Conservation (phyloP, 345 rosid genomes). For the Aurinia saxatilis region DNA sequence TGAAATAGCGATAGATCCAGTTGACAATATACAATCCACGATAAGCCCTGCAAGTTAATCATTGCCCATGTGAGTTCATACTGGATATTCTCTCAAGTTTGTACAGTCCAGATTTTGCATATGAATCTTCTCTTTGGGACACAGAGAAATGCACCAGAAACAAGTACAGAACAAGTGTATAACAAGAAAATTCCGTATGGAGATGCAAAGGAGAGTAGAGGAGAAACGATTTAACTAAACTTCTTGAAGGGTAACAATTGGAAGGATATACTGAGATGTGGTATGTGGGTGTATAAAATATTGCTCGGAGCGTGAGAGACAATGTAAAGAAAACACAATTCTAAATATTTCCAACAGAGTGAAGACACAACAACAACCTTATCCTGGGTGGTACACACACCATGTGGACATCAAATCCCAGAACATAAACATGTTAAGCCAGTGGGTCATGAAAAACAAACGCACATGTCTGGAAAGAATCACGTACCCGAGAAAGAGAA, state of each 20-base stretch:
- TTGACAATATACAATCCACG: constrained; percentile 81
- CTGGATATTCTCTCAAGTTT: neutral
- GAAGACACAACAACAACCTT: neutral
- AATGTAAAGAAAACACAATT: neutral
- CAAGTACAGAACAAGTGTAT: too few species aligned
- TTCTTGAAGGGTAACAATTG: neutral
- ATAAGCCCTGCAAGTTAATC: constrained; percentile 57
- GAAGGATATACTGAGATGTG: neutral
- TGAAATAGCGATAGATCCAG: constrained; percentile 77
- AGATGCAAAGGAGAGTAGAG: too few species aligned
- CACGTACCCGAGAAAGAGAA: constrained; percentile 86
- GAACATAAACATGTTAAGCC: neutral
- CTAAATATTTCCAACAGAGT: neutral
- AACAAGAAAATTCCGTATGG: too few species aligned
- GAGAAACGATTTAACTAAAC: too few species aligned
- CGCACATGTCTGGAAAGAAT: neutral
- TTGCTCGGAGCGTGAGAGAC: too few species aligned
- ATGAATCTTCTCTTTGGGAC: neutral
- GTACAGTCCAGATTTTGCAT: neutral
- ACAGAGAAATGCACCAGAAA: neutral
- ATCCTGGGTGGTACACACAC: neutral
- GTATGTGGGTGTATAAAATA: too few species aligned
- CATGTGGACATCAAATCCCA: neutral
- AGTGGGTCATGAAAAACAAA: constrained; percentile 4
- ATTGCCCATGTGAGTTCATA: neutral